Percentiles rank a stretch among this genome's conserved stretches.
These are phyloP conservation scores for Rhynchosporium secalis DNA, from an alignment of 2,329 filamentous ascomycete genomes.

Conservation along the genomic window DNA sequence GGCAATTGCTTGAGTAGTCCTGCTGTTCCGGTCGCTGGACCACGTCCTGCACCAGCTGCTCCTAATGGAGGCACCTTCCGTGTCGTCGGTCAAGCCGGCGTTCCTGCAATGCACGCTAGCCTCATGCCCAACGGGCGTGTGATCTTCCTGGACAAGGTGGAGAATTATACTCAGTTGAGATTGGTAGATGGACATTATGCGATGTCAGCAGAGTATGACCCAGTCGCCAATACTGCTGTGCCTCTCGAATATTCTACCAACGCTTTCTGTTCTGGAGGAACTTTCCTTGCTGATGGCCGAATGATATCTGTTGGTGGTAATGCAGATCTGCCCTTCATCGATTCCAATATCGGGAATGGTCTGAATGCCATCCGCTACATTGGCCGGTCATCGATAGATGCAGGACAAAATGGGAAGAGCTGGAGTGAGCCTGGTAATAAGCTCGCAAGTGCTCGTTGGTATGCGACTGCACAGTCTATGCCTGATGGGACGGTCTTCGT, in stretches of 20 bases:
- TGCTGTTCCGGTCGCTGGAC: slow-evolving; percentile 37
- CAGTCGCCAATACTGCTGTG: slow-evolving; percentile 47
- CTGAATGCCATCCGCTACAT: slow-evolving; percentile 59
- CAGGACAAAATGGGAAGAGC: slow-evolving; percentile 47
- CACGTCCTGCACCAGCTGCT: slow-evolving; percentile 46
- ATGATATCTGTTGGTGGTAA: slow-evolving; percentile 59
- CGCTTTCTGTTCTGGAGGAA: slow-evolving; percentile 60
- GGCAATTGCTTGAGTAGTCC: slow-evolving; percentile 50
- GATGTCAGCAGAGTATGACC: slow-evolving; percentile 61
- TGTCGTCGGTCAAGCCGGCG: slow-evolving; percentile 55
- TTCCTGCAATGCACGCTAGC: slow-evolving; percentile 63
- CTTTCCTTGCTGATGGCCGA: slow-evolving; percentile 57
- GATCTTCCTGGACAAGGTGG: slow-evolving; percentile 63
- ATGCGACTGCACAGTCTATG: slow-evolving; percentile 59
- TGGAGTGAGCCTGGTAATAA: slow-evolving; percentile 59
- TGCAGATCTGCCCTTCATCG: slow-evolving; percentile 53
- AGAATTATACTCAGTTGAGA: slow-evolving; percentile 59
- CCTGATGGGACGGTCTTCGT: slow-evolving; percentile 59
- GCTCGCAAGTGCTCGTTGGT: slow-evolving; percentile 58
- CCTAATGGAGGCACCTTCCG: slow-evolving; percentile 49
- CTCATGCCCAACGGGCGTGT: slow-evolving; percentile 59
- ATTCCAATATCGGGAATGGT: slow-evolving; percentile 58
- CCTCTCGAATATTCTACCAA: slow-evolving; percentile 56
- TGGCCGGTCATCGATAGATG: slow-evolving; percentile 48
- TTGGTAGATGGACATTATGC: slow-evolving; percentile 56